Evolutionary conservation across 139 green algal species (phyloP).

Genomic region (Chloropicon primus): DNA sequence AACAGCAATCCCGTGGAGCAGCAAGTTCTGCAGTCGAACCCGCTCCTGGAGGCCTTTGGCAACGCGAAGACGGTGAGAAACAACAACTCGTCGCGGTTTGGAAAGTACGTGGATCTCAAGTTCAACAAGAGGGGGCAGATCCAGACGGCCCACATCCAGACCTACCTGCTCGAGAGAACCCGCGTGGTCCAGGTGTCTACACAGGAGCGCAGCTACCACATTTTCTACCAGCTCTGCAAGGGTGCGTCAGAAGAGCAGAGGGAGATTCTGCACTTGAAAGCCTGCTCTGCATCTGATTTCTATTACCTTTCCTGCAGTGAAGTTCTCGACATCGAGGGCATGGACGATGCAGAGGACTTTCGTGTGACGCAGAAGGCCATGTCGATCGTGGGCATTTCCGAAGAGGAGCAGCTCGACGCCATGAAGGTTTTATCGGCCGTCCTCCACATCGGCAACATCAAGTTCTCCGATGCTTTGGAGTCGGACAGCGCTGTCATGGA

Average conservation of each 20-base stretch:
- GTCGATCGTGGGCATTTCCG: constrained; percentile 79
- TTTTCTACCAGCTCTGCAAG: constrained; percentile 99
- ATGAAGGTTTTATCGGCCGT: constrained; percentile 78
- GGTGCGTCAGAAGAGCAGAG: constrained; percentile 36
- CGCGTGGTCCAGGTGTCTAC: background rate
- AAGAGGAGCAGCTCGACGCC: constrained; percentile 54
- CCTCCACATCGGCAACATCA: constrained; percentile 89
- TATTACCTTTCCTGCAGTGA: constrained; percentile 73
- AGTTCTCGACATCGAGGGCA: constrained; percentile 69
- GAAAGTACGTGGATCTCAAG: constrained; percentile 13
- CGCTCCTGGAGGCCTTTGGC: background rate
- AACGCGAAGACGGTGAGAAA: constrained; percentile 95
- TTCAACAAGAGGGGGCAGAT: background rate
- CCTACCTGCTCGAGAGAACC: constrained; percentile 11
- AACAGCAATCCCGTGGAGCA: background rate
- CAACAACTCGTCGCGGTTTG: constrained; percentile 89
- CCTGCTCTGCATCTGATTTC: constrained; percentile 39
- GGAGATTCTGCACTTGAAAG: constrained; percentile 43
- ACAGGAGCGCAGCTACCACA: constrained; percentile 63
- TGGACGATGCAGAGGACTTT: constrained; percentile 73
- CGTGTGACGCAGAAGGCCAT: constrained; percentile 71
- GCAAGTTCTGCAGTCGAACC: background rate
- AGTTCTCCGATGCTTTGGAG: constrained; percentile 33
- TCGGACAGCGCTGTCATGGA: background rate
- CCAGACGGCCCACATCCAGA: constrained; percentile 58